Evolutionary conservation across 2,329 filamentous ascomycete genomes (phyloP).

Genomic region (Rugonectria rugulosa): DNA sequence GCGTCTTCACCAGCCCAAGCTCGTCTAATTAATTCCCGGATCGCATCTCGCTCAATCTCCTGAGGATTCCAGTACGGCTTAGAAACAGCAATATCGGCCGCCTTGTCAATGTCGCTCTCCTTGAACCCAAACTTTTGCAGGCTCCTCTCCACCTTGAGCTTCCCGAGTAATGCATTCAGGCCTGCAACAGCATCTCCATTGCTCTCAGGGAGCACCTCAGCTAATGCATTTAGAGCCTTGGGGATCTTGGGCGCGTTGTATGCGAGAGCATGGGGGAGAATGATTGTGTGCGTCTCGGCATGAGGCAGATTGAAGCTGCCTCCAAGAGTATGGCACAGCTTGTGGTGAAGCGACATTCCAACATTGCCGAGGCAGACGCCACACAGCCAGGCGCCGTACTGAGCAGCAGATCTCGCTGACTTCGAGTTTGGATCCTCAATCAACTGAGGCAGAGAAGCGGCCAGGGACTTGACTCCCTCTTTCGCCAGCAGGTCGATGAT

Average conservation of each 20-base stretch:
- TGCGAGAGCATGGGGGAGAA: conserved; percentile 68
- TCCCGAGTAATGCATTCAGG: conserved; percentile 62
- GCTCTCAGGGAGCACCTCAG: conserved; percentile 61
- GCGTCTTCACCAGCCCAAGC: conserved; percentile 69
- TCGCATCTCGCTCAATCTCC: conserved; percentile 56
- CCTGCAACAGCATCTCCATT: conserved; percentile 65
- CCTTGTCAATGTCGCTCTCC: conserved; percentile 67
- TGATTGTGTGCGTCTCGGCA: conserved; percentile 40
- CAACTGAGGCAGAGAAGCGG: conserved; percentile 61
- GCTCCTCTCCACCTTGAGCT: conserved; percentile 59
- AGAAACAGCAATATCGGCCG: conserved; percentile 63
- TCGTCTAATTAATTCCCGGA: conserved; percentile 64
- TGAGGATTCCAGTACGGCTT: conserved; percentile 69
- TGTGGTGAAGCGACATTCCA: conserved; percentile 19
- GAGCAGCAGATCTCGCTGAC: conserved; percentile 52
- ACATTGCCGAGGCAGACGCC: conserved; percentile 15
- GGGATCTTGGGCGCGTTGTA: conserved; percentile 67
- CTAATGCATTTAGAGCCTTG: conserved; percentile 59
- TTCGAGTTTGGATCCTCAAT: conserved; percentile 48
- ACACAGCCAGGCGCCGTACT: conserved; percentile 52
- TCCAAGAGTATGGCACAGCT: conserved; percentile 55
- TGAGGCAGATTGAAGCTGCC: conserved; percentile 50
- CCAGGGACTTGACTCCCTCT: conserved; percentile 55
- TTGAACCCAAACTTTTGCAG: conserved; percentile 65
- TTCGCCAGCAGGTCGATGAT: conserved; percentile 65